These are phyloP conservation scores for Entophlyctis helioformis DNA, from an alignment of 192 early-diverging fungal species.

Conservation along the genomic window DNA sequence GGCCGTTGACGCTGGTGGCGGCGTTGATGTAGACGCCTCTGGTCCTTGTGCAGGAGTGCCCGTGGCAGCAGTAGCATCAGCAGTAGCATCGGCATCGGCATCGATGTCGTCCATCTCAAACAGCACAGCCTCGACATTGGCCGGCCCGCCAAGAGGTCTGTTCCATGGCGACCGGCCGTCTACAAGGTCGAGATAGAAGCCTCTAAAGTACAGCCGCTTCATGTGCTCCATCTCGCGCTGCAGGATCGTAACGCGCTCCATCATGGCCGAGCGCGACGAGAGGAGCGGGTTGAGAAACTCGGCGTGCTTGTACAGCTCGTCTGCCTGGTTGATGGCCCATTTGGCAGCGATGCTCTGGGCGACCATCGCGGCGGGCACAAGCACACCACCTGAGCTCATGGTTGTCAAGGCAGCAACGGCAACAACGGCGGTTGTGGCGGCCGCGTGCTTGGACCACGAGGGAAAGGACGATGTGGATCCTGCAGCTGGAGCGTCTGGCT, in stretches of 20 bases:
- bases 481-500: not conserved
- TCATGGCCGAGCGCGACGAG: constrained; percentile 14
- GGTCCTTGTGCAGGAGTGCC: too few species aligned
- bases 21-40: not conserved
- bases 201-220: constrained; percentile 13
- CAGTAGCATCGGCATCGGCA: not conserved
- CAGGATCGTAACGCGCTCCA: constrained; percentile 13
- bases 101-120: not conserved
- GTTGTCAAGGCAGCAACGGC: constrained; percentile 10
- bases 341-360: constrained; percentile 1
- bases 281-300: constrained; percentile 25
- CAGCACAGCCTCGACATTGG: not conserved
- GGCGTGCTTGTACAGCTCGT: constrained; percentile 15
- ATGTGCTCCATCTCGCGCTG: constrained; percentile 13
- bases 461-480: not conserved
- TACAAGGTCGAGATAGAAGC: constrained; percentile 7
- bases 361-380: constrained; percentile 6
- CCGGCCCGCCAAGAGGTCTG: not conserved
- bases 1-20: not conserved
- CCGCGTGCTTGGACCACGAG: constrained; percentile 12
- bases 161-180: too few species aligned
- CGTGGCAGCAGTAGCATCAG: not conserved
- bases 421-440: constrained; percentile 5
- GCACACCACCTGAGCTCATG: constrained; percentile 2
- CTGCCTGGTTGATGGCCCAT: constrained; percentile 9